Percentiles rank a stretch among this genome's conserved stretches.
These are phyloP conservation scores for Drechslerella stenobrocha DNA, from an alignment of 2,329 filamentous ascomycete genomes.

Conservation along the genomic window DNA sequence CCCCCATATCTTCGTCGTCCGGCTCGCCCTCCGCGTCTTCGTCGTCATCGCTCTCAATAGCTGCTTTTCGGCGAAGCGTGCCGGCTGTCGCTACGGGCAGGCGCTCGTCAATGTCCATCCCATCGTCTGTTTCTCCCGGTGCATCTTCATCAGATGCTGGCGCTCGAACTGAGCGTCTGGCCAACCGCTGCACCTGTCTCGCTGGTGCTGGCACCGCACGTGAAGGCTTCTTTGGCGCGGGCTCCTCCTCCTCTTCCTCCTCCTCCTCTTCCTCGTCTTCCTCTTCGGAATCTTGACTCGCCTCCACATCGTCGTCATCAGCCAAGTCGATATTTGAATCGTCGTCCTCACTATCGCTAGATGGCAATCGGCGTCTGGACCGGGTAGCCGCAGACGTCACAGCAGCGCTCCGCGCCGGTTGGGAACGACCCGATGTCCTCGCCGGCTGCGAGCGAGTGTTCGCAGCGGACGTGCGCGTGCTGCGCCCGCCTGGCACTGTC, in stretches of 20 bases:
- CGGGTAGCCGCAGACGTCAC: constrained; percentile 20
- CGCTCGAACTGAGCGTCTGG: constrained; percentile 53
- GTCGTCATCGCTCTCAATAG: constrained; percentile 56
- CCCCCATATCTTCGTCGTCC: constrained; percentile 54
- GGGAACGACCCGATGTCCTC: constrained; percentile 37
- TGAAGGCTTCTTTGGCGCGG: constrained; percentile 55
- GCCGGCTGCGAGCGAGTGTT: constrained; percentile 42
- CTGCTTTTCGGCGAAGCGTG: constrained; percentile 48
- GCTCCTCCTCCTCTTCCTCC: constrained; percentile 51
- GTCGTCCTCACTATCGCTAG: constrained; percentile 48
- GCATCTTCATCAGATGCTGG: constrained; percentile 54
- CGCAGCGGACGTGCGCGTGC: constrained; percentile 37
- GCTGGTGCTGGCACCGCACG: constrained; percentile 54
- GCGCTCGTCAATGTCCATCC: constrained; percentile 48
- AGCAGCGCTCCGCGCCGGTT: constrained; percentile 23
- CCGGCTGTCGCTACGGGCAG: constrained; percentile 13
- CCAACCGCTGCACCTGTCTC: constrained; percentile 54
- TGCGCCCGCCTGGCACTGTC: constrained; percentile 30
- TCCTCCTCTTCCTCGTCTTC: constrained; percentile 60
- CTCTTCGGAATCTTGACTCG: constrained; percentile 59
- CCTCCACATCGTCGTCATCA: constrained; percentile 56
- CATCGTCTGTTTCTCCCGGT: constrained; percentile 55
- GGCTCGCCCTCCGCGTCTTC: constrained; percentile 53
- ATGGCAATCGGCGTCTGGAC: constrained; percentile 31
- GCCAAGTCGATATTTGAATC: constrained; percentile 47